Conservation (phyloP, 345 rosid genomes). For the Aegle marmelos region DNA sequence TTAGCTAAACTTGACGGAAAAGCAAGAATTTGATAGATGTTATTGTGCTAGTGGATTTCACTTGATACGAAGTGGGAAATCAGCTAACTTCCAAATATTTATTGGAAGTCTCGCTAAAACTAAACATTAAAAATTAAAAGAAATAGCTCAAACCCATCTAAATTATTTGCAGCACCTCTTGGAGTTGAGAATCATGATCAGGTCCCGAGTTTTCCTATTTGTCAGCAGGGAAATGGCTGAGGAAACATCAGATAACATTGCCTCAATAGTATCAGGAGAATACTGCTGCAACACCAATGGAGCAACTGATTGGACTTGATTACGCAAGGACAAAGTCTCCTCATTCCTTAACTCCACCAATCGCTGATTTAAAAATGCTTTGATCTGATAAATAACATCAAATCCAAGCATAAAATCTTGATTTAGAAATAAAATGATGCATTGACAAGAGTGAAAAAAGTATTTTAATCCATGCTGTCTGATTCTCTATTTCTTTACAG, state of each 20-base stretch:
- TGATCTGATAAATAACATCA: slow-evolving; percentile 48
- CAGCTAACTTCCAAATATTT: not conserved
- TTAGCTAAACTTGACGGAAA: not conserved
- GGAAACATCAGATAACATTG: slow-evolving; percentile 63
- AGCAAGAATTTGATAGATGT: not conserved
- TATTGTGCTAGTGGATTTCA: not conserved
- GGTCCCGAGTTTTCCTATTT: slow-evolving; percentile 75
- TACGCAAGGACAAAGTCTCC: slow-evolving; percentile 83
- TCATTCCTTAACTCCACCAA: slow-evolving; percentile 64
- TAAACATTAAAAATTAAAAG: not conserved
- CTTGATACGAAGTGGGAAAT: slow-evolving; percentile 1
- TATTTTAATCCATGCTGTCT: not conserved
- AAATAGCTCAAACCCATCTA: slow-evolving; percentile 6
- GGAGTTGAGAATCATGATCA: slow-evolving; percentile 93
- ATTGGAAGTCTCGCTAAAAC: not conserved
- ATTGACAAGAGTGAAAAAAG: not conserved
- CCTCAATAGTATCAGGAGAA: slow-evolving; percentile 69
- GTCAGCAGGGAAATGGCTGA: slow-evolving; percentile 71
- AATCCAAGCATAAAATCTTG: slow-evolving; percentile 6
- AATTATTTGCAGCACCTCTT: slow-evolving; percentile 53
- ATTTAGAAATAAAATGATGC: not conserved
- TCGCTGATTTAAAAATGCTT: slow-evolving; percentile 81
- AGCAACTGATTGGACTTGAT: slow-evolving; percentile 90
- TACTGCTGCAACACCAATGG: slow-evolving; percentile 91
- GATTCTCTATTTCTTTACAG: not conserved